Evolutionary conservation across 2,329 filamentous ascomycete species (phyloP).

Genomic region (Xylariaceae sp.): DNA sequence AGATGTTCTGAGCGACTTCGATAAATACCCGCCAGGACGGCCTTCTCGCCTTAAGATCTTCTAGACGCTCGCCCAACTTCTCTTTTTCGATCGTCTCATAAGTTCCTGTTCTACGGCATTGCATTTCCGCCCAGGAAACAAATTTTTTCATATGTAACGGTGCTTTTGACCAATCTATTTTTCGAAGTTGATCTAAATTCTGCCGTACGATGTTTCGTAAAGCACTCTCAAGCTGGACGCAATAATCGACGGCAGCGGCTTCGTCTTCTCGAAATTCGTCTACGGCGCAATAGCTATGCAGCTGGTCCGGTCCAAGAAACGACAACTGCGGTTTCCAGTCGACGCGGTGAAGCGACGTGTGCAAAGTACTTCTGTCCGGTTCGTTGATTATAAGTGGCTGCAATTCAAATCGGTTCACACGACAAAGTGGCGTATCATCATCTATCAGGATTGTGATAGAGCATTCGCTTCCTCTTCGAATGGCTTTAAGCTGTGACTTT

Average conservation of each 20-base stretch:
- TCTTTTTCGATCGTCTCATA: not conserved
- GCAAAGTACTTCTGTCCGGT: too few relatives aligned
- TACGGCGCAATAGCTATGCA: conserved; percentile 23
- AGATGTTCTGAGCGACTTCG: not conserved
- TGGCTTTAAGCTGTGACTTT: conserved; percentile 8
- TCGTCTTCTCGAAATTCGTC: conserved; percentile 20
- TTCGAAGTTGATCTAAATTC: not conserved
- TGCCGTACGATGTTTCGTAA: not conserved
- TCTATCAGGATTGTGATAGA: conserved; percentile 29
- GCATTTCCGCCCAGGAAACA: not conserved
- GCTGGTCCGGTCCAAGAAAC: conserved; percentile 28
- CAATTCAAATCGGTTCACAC: conserved; percentile 23
- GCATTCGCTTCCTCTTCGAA: conserved; percentile 24
- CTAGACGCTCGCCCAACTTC: not conserved
- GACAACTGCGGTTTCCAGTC: conserved; percentile 40
- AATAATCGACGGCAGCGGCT: conserved; percentile 2
- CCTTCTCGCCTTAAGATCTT: not conserved
- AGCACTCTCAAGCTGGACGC: conserved; percentile 6
- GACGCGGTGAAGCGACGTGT: conserved; percentile 34
- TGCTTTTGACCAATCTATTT: conserved; percentile 3
- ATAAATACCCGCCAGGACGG: conserved; percentile 7
- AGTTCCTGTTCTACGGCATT: not conserved
- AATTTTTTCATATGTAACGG: conserved; percentile 6
- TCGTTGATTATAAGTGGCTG: conserved; percentile 18
- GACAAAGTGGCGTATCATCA: conserved; percentile 29